Conservation (phyloP, 2,329 filamentous ascomycete genomes). For the Berkeleyomyces rouxiae region DNA sequence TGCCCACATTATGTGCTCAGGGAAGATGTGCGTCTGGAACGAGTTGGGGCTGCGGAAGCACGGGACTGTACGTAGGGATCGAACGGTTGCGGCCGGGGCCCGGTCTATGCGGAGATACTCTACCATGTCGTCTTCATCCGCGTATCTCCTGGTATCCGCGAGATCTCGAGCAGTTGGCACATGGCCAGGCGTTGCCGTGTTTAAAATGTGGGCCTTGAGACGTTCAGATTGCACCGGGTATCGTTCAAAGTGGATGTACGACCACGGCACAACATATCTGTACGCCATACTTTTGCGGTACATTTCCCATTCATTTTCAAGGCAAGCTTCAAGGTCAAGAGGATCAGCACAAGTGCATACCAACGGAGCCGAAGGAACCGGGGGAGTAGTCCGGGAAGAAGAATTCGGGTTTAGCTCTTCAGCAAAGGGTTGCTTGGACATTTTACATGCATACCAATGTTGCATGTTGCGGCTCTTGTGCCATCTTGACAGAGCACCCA, state of each 20-base stretch:
- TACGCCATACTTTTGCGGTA: background rate
- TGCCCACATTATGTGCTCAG: background rate
- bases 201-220: too few species aligned
- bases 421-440: background rate
- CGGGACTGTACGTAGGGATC: background rate
- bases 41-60: background rate
- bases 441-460: background rate
- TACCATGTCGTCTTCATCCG: background rate
- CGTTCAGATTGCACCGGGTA: background rate
- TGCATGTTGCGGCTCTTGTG: background rate
- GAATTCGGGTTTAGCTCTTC: background rate
- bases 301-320: background rate
- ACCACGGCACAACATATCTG: background rate
- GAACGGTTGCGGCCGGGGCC: too few species aligned
- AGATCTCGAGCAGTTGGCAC: too few species aligned
- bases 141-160: too few species aligned
- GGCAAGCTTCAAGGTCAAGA: background rate
- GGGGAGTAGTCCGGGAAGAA: background rate
- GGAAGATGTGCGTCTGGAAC: background rate
- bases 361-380: background rate
- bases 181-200: too few species aligned
- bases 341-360: background rate
- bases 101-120: too few species aligned
- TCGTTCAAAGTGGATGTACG: background rate
- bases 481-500: conserved; percentile 3